Evolutionary conservation across 768 basidiomycete species (phyloP), one percentile per base, ranked within the genome.

Genomic region (Lyophyllum shimeji): DNA sequence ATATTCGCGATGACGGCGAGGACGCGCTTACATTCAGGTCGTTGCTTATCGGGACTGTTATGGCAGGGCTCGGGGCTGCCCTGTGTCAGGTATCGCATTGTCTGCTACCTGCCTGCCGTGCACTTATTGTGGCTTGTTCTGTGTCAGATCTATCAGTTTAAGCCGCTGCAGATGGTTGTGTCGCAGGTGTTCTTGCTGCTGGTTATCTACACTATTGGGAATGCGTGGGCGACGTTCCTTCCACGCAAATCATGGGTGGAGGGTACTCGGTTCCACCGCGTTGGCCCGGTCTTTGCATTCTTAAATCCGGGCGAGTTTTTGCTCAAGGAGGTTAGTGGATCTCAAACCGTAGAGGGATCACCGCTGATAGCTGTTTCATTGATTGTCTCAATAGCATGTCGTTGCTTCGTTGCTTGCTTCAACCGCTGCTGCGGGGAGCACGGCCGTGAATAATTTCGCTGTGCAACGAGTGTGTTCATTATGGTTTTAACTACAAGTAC

Each of bases 61-160:
- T 84, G 59, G 82, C 83, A 20, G 83, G 79, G 11, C 70, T 86
- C 23, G 82, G 82, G 7, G 82, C 85, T n/a, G 77, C 82, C 7
- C 68, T 86, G 40, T 71, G 70, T 52, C 82, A 86, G 77, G 82
- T 82, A 53, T 13, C 71, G n/a, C 25, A 21, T 27, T 50, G 43
- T 31, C 12, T 18, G 5, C 29, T 17, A 20, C 15, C 25, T 20
- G 50, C 20, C 44, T 44, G 24, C 17, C 1, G 27, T 24, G 13
- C 11, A 4, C 46, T 59, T 15, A 25, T 17, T 44, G 51, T 21
- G 60, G 18, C 2, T 2, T 27, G 11, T 33, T 25, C 48, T 51
- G 46, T 17, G 45, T 18, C 20, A 85, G 83, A 82, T 86, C 31
- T 85, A 84, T 62, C 50, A 75, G 4, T 85, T 84, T 68, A 86